phyloP scores from a whole-genome alignment of 2,329 filamentous ascomycete genomes.

The Pseudogymnoascus sp. region DNA sequence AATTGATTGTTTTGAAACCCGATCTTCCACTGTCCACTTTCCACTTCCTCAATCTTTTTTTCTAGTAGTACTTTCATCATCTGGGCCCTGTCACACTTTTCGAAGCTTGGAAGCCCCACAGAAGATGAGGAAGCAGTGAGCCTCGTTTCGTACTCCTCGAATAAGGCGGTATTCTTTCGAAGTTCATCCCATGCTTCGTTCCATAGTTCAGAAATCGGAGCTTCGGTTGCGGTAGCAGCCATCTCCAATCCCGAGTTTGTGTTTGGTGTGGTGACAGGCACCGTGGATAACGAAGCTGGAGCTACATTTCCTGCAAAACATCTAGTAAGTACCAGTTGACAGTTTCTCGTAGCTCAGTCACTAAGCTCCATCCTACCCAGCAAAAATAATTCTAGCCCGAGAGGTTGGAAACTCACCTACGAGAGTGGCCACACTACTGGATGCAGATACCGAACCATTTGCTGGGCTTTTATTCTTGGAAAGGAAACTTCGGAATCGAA shows the following conservation, averaged over 20 bases:
- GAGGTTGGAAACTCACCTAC: not conserved
- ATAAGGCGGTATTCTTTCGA: not conserved
- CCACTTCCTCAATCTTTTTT: slow-evolving; percentile 9
- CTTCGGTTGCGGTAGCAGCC: not conserved
- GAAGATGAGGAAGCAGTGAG: not conserved
- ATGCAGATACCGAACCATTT: not conserved
- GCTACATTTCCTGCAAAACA: not conserved
- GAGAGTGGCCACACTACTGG: not conserved
- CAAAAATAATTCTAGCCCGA: not conserved
- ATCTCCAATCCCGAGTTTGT: not conserved
- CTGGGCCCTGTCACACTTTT: not conserved
- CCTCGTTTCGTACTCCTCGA: not conserved
- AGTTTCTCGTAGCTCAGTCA: not conserved
- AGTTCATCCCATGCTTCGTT: not conserved
- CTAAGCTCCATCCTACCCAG: not conserved
- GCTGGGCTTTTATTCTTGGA: not conserved
- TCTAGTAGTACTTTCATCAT: not conserved
- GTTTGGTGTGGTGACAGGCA: not conserved
- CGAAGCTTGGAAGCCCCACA: not conserved
- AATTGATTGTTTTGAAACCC: slow-evolving; percentile 14
- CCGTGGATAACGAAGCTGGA: not conserved
- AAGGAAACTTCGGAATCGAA: not conserved
- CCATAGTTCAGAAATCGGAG: not conserved
- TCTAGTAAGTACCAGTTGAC: not conserved
- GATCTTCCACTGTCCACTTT: slow-evolving; percentile 14